phyloP scores from a whole-genome alignment of 306 rosid species.

The Datisca glomerata region DNA sequence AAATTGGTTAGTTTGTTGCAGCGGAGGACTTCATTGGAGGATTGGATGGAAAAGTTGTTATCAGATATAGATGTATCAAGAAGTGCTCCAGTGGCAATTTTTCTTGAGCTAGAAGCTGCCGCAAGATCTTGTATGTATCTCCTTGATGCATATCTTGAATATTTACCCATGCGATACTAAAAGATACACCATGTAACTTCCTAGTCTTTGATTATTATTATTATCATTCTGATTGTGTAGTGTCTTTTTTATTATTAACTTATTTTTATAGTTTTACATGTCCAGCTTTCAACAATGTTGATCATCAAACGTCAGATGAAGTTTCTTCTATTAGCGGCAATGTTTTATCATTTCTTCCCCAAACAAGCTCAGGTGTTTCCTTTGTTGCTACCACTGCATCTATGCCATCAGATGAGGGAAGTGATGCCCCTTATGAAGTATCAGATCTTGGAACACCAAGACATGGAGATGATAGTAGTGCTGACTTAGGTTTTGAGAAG shows the following conservation, averaged over 20 bases:
- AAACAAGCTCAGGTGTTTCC: slow-evolving; percentile 30
- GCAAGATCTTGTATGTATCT: slow-evolving; percentile 72
- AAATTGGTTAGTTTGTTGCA: slow-evolving; percentile 34
- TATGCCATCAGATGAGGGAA: slow-evolving; percentile 37
- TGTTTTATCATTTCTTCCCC: slow-evolving; percentile 23
- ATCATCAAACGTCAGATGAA: slow-evolving; percentile 30
- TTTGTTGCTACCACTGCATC: slow-evolving; percentile 29
- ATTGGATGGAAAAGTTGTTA: slow-evolving; percentile 72
- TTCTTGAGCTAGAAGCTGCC: slow-evolving; percentile 97
- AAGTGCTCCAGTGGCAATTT: slow-evolving; percentile 66
- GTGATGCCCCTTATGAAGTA: slow-evolving; percentile 38
- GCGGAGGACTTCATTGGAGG: slow-evolving; percentile 69
- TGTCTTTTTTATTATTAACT: slow-evolving; percentile 5
- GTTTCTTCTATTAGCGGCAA: slow-evolving; percentile 28
- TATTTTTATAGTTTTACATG: slow-evolving; percentile 15
- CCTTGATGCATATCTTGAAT: slow-evolving; percentile 17
- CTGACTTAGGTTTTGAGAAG: slow-evolving; percentile 29
- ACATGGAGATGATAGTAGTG: slow-evolving; percentile 22
- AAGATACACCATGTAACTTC: no score
- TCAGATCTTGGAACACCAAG: slow-evolving; percentile 52
- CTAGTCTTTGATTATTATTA: no score
- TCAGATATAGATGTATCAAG: slow-evolving; percentile 81
- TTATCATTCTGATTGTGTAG: slow-evolving; percentile 1
- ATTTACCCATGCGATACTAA: no score
- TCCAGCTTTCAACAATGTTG: slow-evolving; percentile 53